Evolutionary conservation across 345 rosid species (phyloP).

Genomic region (Alliaria petiolata): DNA sequence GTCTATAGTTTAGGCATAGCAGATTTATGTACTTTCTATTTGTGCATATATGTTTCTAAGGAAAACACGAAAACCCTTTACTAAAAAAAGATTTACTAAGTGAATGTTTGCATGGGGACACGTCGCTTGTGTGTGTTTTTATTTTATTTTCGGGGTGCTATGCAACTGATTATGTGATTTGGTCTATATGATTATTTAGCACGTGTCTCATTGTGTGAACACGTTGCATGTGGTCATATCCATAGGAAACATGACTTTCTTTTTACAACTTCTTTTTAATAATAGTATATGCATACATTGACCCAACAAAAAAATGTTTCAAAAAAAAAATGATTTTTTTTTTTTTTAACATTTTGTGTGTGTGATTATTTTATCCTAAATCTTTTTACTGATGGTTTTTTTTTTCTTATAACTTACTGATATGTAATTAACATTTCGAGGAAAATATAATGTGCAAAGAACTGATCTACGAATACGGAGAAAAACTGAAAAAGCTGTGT

Average conservation of each 20-base stretch:
- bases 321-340: neutral
- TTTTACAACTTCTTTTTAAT: too few species aligned
- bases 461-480: conserved; percentile 56
- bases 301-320: too few species aligned
- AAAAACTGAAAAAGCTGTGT: too few species aligned
- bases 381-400: neutral
- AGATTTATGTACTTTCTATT: too few species aligned
- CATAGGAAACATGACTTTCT: too few species aligned
- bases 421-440: too few species aligned
- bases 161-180: conserved; percentile 15
- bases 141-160: neutral
- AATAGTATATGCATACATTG: neutral
- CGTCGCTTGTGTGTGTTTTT: conserved; percentile 1
- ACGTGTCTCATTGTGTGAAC: conserved; percentile 26
- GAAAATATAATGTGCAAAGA: conserved; percentile 38
- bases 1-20: too few species aligned
- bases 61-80: too few species aligned
- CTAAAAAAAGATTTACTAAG: neutral
- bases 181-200: conserved; percentile 12
- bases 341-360: neutral
- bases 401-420: too few species aligned
- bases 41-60: too few species aligned
- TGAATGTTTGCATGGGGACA: conserved; percentile 26
- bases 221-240: conserved; percentile 18
- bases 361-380: neutral